Evolutionary conservation across 192 early-diverging fungal genomes (phyloP).

Genomic region (Backusella macrospora): DNA sequence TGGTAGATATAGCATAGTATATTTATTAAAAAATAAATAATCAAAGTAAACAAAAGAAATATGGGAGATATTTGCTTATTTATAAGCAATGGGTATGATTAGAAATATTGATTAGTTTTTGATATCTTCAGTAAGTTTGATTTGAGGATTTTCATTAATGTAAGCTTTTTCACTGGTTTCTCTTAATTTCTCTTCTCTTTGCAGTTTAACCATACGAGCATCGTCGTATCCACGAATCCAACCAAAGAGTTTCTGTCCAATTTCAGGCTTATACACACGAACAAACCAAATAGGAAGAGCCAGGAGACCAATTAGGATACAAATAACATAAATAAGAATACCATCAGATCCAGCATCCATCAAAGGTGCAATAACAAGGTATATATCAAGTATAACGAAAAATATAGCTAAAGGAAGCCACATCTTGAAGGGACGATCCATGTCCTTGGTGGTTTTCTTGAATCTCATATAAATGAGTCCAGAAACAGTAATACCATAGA

Average conservation of each 20-base stretch:
- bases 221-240: slow-evolving; percentile 38
- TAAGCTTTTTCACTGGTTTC: not conserved
- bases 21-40: not conserved
- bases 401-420: slow-evolving; percentile 33
- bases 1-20: not conserved
- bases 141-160: not conserved
- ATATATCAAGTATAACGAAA: slow-evolving; percentile 31
- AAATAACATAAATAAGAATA: slow-evolving; percentile 31
- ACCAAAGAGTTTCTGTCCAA: slow-evolving; percentile 34
- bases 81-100: slow-evolving; percentile 1
- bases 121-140: not conserved
- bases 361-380: slow-evolving; percentile 38
- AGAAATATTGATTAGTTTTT: not conserved
- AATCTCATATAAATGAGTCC: slow-evolving; percentile 47
- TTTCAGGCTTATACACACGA: slow-evolving; percentile 33
- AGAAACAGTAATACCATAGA: slow-evolving; percentile 49
- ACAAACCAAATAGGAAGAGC: slow-evolving; percentile 39
- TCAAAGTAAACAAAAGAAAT: not conserved
- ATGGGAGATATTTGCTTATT: not conserved
- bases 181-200: not conserved
- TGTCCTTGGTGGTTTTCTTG: slow-evolving; percentile 33
- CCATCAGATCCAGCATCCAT: slow-evolving; percentile 36
- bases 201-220: slow-evolving; percentile 18
- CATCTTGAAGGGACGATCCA: slow-evolving; percentile 44
- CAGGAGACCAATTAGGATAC: slow-evolving; percentile 30